Evolutionary conservation across 768 basidiomycete species (phyloP), one percentile per base, ranked within the genome.

Genomic region (Phanerochaete sordida): DNA sequence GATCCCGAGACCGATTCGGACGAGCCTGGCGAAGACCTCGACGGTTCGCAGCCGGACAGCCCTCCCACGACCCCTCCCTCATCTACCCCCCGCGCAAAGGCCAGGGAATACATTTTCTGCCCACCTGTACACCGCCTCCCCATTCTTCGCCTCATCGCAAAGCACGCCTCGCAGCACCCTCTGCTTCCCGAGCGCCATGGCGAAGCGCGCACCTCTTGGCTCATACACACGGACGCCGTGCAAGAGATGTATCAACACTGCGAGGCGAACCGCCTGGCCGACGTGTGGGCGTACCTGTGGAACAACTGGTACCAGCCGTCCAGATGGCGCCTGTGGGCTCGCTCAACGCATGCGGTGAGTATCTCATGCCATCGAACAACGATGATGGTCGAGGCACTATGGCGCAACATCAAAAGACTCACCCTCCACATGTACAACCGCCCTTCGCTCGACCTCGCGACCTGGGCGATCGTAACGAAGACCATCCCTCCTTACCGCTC

Each of bases 231-330:
- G 11, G 58, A 67, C 28, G 67, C 71, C 2, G 75, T 76, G 0
- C 45, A 60, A 2, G 73, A 76, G 45, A 76, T 78, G 57, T 72
- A 71, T 64, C 62, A 64, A n/a, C 68, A 63, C 46, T 72, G 70
- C 49, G 63, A 60, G 39, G 15, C 45, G 24, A 60, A 70, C 43
- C 53, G 63, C 45, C 68, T 72, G 5, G 31, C 57, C 1, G 66
- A 72, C 50, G 67, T 67, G 21, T 72, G 68, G 69, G 71, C 70
- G 4, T 71, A 72, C 59, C 31, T 72, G 33, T 72, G 71, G 69
- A 70, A 69, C 47, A 57, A 60, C 9, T 72, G 72, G 72, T 73
- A 71, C 62, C 59, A 55, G 11, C 66, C 62, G 21, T 50, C 63
- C 9, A 68, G 66, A 47, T 73, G 72, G 71, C 39, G 19, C 6